These are phyloP conservation scores for Ceratocystis albifundus DNA, from an alignment of 2,329 filamentous ascomycete genomes.

Conservation along the genomic window DNA sequence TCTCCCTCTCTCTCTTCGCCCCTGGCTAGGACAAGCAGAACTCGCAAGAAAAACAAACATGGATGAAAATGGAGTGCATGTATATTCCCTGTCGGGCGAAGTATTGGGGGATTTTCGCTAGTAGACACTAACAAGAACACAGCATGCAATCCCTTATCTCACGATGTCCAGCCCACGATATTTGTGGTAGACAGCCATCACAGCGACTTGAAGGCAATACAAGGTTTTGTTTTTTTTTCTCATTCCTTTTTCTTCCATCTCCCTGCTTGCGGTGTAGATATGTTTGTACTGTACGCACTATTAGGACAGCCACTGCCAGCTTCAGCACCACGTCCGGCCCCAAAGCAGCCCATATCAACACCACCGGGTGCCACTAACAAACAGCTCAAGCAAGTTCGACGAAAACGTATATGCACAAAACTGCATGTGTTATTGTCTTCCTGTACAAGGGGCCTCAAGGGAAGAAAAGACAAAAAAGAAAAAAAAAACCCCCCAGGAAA, in stretches of 20 bases:
- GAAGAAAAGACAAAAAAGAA: not conserved
- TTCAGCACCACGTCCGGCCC: not conserved
- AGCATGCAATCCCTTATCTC: not conserved
- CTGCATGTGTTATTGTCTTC: not conserved
- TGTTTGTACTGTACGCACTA: not conserved
- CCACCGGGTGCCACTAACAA: not conserved
- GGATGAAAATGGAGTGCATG: not conserved
- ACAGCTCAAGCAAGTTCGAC: not conserved
- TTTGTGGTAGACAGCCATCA: not conserved
- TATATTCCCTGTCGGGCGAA: too few relatives aligned
- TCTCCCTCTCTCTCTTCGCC: too few relatives aligned
- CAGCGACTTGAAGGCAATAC: too few relatives aligned
- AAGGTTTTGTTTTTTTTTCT: not conserved
- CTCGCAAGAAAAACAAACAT: not conserved
- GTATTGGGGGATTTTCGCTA: not conserved
- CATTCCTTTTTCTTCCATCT: not conserved
- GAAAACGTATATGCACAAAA: constrained; percentile 1
- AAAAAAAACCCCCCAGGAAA: too few relatives aligned
- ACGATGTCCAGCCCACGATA: not conserved
- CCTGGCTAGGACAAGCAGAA: not conserved
- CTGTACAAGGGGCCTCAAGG: constrained; percentile 1
- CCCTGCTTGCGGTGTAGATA: not conserved
- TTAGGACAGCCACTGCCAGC: not conserved
- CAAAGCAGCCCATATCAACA: not conserved
- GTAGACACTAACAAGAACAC: not conserved